Conservation (phyloP, 768 basidiomycete species). For the Podaxis sp. region DNA sequence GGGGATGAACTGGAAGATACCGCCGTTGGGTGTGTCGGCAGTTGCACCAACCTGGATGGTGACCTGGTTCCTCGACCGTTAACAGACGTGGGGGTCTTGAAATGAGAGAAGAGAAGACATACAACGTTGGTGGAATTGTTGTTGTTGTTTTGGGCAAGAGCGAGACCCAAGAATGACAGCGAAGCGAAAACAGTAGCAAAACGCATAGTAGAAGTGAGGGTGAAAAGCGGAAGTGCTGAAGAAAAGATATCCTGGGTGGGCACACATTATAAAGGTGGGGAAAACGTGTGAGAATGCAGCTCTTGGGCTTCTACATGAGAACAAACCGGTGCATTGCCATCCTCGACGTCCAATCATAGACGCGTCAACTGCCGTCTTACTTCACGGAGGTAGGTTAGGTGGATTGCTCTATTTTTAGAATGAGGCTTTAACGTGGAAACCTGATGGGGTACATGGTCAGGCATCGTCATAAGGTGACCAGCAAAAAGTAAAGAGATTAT, state of each 20-base stretch:
- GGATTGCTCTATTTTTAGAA: background rate
- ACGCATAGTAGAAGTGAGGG: background rate
- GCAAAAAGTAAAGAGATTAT: constrained; percentile 10
- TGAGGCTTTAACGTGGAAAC: background rate
- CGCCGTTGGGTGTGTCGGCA: constrained; percentile 24
- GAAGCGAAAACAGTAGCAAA: constrained; percentile 6
- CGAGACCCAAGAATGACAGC: constrained; percentile 8
- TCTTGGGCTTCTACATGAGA: background rate
- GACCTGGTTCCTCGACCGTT: constrained; percentile 15
- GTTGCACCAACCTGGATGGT: constrained; percentile 40
- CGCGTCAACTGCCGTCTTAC: background rate
- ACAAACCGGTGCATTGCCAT: constrained; percentile 3
- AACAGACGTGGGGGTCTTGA: too few relatives aligned
- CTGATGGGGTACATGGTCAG: background rate
- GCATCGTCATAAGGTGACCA: background rate
- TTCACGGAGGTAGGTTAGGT: background rate
- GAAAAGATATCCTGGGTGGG: background rate
- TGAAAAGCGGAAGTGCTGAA: background rate
- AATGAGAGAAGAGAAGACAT: background rate
- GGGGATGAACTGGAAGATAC: constrained; percentile 49
- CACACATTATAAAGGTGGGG: background rate
- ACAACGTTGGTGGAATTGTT: constrained; percentile 2
- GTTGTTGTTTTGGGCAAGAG: constrained; percentile 10
- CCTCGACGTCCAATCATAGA: background rate
- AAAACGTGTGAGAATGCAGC: background rate